Percentiles rank a stretch among this genome's conserved stretches.
These are phyloP conservation scores for Petunia hybrid DNA, from an alignment of 305 asterid species.

Conservation along the genomic window DNA sequence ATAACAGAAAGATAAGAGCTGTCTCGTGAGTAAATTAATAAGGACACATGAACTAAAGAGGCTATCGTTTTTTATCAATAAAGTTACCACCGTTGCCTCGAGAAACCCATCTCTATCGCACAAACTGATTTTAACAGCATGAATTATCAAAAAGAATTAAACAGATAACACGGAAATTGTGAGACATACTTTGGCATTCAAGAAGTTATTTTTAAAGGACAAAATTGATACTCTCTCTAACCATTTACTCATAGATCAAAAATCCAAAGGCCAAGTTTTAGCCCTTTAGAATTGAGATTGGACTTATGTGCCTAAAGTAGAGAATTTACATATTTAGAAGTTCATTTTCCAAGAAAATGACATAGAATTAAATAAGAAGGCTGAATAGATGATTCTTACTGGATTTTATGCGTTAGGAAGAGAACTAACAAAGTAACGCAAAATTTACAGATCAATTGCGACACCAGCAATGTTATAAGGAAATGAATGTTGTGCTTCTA, in stretches of 20 bases:
- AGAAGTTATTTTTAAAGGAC: background rate
- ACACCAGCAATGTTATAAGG: slow-evolving; percentile 4
- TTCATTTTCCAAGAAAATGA: slow-evolving; percentile 5
- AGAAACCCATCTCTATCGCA: background rate
- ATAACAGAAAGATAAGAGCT: background rate
- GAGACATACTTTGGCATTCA: background rate
- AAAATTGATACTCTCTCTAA: background rate
- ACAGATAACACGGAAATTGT: background rate
- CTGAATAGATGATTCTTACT: background rate
- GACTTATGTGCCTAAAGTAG: background rate
- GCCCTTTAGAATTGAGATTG: background rate
- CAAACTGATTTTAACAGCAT: background rate
- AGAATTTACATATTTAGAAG: background rate
- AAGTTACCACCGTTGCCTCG: background rate
- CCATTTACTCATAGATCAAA: background rate
- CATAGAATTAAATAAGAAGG: background rate
- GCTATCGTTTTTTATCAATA: background rate
- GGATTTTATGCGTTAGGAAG: background rate
- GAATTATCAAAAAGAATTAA: background rate
- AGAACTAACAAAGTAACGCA: background rate
- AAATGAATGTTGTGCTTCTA: background rate
- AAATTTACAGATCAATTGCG: background rate
- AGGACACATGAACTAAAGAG: background rate
- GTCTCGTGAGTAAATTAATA: background rate
- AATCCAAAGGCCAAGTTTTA: slow-evolving; percentile 7